Conservation (phyloP, 306 rosid genomes). For the Pachyrhizus erosus region DNA sequence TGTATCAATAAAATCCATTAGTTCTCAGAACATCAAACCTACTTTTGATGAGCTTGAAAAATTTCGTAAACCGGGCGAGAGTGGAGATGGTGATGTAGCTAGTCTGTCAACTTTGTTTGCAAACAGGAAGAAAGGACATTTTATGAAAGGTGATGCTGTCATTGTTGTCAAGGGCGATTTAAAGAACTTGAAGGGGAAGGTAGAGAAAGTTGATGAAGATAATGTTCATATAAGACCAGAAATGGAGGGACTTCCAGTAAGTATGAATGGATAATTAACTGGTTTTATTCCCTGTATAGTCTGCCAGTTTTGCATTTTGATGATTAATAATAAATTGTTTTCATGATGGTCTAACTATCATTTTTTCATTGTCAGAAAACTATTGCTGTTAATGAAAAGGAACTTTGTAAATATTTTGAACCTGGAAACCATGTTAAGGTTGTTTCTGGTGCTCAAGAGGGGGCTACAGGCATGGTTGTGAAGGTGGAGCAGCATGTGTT, state of each 20-base stretch:
- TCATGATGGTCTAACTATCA: constrained; percentile 20
- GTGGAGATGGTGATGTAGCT: constrained; percentile 86
- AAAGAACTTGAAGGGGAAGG: constrained; percentile 93
- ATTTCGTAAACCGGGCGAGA: constrained; percentile 88
- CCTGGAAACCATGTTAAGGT: constrained; percentile 99
- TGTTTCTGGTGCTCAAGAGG: constrained; percentile 94
- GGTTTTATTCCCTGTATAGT: constrained; percentile 10
- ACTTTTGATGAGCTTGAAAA: constrained; percentile 96
- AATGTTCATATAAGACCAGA: constrained; percentile 92
- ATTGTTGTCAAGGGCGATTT: constrained; percentile 91
- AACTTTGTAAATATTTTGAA: constrained; percentile 94
- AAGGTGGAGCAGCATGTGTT: constrained; percentile 97
- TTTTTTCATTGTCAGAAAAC: constrained; percentile 60
- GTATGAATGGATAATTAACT: constrained; percentile 38
- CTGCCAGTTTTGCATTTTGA: constrained; percentile 1
- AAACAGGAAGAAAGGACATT: constrained; percentile 95
- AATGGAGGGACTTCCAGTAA: constrained; percentile 88
- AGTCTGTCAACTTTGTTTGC: constrained; percentile 90
- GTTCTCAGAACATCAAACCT: constrained; percentile 79
- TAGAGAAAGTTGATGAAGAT: constrained; percentile 95
- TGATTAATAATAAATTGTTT: constrained; percentile 30
- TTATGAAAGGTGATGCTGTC: constrained; percentile 97
- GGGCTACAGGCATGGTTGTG: constrained; percentile 99
- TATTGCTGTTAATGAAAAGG: constrained; percentile 84
- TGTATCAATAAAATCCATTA: constrained; percentile 89